Base-by-base conservation (phyloP, 768 basidiomycete genomes). In the Auricularia auricula-judae region DNA sequence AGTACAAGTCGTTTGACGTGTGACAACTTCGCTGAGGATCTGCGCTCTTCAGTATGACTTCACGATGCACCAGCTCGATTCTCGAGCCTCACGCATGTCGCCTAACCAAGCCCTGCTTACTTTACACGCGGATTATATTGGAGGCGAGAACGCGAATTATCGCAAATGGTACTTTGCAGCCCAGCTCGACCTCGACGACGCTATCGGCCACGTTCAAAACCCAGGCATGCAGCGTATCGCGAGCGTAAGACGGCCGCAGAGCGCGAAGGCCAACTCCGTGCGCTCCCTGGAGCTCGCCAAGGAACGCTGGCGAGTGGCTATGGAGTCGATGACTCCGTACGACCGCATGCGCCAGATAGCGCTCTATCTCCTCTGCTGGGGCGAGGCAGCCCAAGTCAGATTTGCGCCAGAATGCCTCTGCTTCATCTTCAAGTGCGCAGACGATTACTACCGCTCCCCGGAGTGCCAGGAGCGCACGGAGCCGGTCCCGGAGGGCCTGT, bases 161-260 rank as follows among this genome's bases (percentile, higher is more conserved):
- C 90, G 97, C 74, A 98, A 98, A 76, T 98, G 97, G 97, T 99
- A 99, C 74, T 99, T 98, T 74, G 97, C 97, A 43, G 94, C 96
- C 12, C 97, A 99, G 74, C 89, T 99, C 74, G 96, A 98, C 74
- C 88, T 99, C 65, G 97, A 99, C 78, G 97, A 99, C 71, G 96
- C 96, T 35, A 94, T 98, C 65, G 97, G 97, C 60, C 89, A 93
- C 69, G 85, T 88, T 8, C 90, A 96, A 72, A 97, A 98, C 75
- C 92, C 93, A 12, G 94, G 94, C 67, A 82, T 97, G 33, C 87
- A 92, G 65, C 89, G 94, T 21, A 84, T 95, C 60, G 89, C 88
- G 72, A 89, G 87, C 60, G 88, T 94, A 69, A 90, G 91, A 67
- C 82, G 83, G 58, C 47, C 74, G 58, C 71, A 75, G 61, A 79